These are phyloP conservation scores for Blastobotrys malaysiensis DNA, from an alignment of 1,139 yeast species.

Conservation along the genomic window DNA sequence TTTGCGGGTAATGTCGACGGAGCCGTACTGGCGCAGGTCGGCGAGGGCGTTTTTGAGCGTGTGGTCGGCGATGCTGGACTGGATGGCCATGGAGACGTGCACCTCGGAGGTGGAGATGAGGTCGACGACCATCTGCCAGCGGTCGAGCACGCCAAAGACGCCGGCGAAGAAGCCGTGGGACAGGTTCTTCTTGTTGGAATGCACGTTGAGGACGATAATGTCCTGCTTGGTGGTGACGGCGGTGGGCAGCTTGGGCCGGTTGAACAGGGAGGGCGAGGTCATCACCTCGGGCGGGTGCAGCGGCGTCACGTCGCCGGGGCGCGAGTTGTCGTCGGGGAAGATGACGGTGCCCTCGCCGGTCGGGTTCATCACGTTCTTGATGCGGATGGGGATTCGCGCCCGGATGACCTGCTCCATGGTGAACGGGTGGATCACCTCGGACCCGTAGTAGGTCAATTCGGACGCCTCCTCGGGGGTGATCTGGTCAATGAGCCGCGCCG, in stretches of 20 bases:
- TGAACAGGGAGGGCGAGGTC: slow-evolving; percentile 28
- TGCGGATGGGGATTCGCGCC: slow-evolving; percentile 93
- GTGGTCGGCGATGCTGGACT: slow-evolving; percentile 58
- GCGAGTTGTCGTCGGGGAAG: slow-evolving; percentile 86
- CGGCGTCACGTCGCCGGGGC: slow-evolving; percentile 83
- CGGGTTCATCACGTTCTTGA: slow-evolving; percentile 93
- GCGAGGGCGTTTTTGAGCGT: slow-evolving; percentile 60
- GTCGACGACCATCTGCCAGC: slow-evolving; percentile 82
- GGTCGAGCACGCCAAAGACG: slow-evolving; percentile 81
- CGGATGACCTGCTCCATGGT: slow-evolving; percentile 98
- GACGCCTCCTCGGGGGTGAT: slow-evolving; percentile 99
- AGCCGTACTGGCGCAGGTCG: slow-evolving; percentile 75
- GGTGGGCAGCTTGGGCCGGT: slow-evolving; percentile 82
- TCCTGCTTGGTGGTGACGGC: slow-evolving; percentile 95
- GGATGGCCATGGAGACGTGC: slow-evolving; percentile 96
- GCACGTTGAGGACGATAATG: slow-evolving; percentile 86
- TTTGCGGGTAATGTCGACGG: slow-evolving; percentile 79
- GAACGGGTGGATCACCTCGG: slow-evolving; percentile 97
- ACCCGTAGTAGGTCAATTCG: slow-evolving; percentile 93
- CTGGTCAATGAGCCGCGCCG: slow-evolving; percentile 74
- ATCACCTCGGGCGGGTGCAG: slow-evolving; percentile 83
- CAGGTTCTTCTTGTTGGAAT: slow-evolving; percentile 85
- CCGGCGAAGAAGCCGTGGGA: slow-evolving; percentile 94
- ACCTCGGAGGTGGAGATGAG: slow-evolving; percentile 95
- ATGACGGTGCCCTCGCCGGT: slow-evolving; percentile 85